Evolutionary conservation across 495 filamentous ascomycete species (phyloP), one percentile per base, ranked within the genome.

Genomic region (Penicillium psychrofluorescens): DNA sequence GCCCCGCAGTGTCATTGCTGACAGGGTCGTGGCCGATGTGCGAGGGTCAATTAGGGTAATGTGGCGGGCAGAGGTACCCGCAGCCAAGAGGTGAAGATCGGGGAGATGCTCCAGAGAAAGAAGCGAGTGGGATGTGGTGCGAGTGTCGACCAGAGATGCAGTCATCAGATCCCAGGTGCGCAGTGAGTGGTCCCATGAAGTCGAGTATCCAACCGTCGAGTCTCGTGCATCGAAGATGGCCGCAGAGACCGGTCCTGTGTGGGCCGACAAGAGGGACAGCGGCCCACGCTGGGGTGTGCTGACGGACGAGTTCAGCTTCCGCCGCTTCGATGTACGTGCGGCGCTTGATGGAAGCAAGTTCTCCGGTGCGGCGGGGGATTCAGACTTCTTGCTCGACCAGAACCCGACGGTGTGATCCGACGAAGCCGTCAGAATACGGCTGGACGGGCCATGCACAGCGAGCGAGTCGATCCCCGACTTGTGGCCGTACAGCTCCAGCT

Each of bases 101-200:
- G 77, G 74, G 2, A 95, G 67, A 12, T 84, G 80, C 53, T 77
- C 76, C 3, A 95, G 71, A 2, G 81, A 87, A 40, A 90, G 75
- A 1, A 97, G 74, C 0, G 87, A 76, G 61, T 91, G 83, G n/a
- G 85, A 78, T 8, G 86, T 88, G 7, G 86, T 84, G 36, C 90
- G 75, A 13, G 85, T 86, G 55, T 85, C 86, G 33, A 95, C 86
- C 9, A 81, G 70, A 4, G 72, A 53, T 37, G 72, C 63, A 7
- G 91, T 96, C 0, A 86, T 78, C 10, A 98, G 79, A 70, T 98
- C 92, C 78, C 95, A 86, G 0, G 92, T 97, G 16, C 80, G 82
- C 48, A 96, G 70, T 0, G 86, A 85, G 65, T 95, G 90, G 70
- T 97, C 92, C 73, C 84, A 84, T 14, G 87, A 90, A 2, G 77